phyloP scores from a whole-genome alignment of 768 basidiomycete genomes.

The Pisolithus tinctorius region DNA sequence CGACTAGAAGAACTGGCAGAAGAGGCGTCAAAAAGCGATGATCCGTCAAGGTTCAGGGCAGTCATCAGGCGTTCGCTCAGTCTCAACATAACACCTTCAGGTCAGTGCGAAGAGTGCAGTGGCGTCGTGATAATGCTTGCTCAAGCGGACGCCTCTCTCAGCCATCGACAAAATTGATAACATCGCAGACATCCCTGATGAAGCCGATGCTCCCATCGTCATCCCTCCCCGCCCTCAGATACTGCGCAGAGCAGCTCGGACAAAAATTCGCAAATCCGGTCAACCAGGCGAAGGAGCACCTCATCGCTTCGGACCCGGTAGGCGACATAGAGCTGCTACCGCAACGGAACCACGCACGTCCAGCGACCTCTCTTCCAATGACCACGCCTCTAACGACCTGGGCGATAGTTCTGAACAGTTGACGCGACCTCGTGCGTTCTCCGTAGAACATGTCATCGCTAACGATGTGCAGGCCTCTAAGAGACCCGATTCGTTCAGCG shows the following conservation, averaged over 20 bases:
- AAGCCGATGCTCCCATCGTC: slow-evolving; percentile 87
- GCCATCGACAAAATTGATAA: slow-evolving; percentile 65
- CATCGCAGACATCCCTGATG: slow-evolving; percentile 63
- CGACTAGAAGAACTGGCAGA: slow-evolving; percentile 89
- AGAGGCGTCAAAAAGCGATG: slow-evolving; percentile 77
- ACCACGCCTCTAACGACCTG: slow-evolving; percentile 48
- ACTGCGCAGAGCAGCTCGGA: slow-evolving; percentile 85
- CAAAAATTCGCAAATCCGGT: slow-evolving; percentile 88
- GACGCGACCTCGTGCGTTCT: slow-evolving; percentile 29
- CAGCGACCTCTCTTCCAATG: slow-evolving; percentile 57
- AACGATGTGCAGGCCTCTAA: slow-evolving; percentile 26
- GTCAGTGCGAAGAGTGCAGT: slow-evolving; percentile 41
- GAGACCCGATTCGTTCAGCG: slow-evolving; percentile 71
- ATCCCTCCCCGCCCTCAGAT: slow-evolving; percentile 79
- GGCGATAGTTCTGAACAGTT: slow-evolving; percentile 42
- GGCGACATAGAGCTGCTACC: slow-evolving; percentile 22
- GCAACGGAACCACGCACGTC: slow-evolving; percentile 48
- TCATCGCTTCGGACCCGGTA: slow-evolving; percentile 64
- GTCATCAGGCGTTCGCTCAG: slow-evolving; percentile 83
- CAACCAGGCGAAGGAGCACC: slow-evolving; percentile 72
- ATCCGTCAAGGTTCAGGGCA: slow-evolving; percentile 72
- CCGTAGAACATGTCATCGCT: slow-evolving; percentile 31
- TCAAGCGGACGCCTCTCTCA: slow-evolving; percentile 25
- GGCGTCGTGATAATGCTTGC: slow-evolving; percentile 9
- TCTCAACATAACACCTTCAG: slow-evolving; percentile 77